These are phyloP conservation scores for Pisolithus marmoratus DNA, from an alignment of 768 basidiomycete genomes.

Conservation along the genomic window DNA sequence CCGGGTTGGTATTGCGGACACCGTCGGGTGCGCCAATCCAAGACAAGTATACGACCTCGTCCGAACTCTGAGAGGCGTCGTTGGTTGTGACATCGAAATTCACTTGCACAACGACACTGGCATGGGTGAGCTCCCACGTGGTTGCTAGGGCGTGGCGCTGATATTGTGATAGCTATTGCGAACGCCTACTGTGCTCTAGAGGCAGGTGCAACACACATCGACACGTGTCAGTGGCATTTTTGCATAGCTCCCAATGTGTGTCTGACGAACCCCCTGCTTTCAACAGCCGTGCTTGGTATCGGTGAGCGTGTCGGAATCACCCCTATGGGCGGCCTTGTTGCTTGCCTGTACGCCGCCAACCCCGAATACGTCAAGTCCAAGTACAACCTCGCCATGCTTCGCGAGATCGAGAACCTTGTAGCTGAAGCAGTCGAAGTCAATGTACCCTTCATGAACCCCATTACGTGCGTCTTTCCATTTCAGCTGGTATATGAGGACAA, in stretches of 20 bases:
- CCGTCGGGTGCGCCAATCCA: slow-evolving; percentile 98
- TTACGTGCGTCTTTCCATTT: slow-evolving; percentile 50
- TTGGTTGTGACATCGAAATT: slow-evolving; percentile 95
- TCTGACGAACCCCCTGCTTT: slow-evolving; percentile 5
- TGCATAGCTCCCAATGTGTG: neutral
- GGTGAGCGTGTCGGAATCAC: slow-evolving; percentile 99
- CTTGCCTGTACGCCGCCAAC: slow-evolving; percentile 94
- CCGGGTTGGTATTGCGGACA: slow-evolving; percentile 98
- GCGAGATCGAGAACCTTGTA: slow-evolving; percentile 98
- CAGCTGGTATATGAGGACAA: neutral
- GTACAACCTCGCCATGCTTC: slow-evolving; percentile 96
- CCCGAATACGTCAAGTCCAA: slow-evolving; percentile 99
- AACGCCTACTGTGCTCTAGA: slow-evolving; percentile 98
- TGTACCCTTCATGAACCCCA: slow-evolving; percentile 95
- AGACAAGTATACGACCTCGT: slow-evolving; percentile 98
- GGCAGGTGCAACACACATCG: slow-evolving; percentile 98
- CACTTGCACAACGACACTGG: slow-evolving; percentile 99
- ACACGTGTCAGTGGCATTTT: slow-evolving; percentile 67
- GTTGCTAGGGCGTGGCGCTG: neutral
- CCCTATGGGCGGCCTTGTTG: slow-evolving; percentile 92
- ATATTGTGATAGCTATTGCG: slow-evolving; percentile 66
- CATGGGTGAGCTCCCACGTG: slow-evolving; percentile 56
- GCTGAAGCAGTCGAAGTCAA: slow-evolving; percentile 98
- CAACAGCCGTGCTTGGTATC: slow-evolving; percentile 85
- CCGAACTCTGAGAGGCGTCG: slow-evolving; percentile 91